A percentile compares a stretch with the other conserved stretches of the same genome.
These are phyloP conservation scores for Brettanomyces anomalus DNA, from an alignment of 805 yeast species.

Conservation along the genomic window DNA sequence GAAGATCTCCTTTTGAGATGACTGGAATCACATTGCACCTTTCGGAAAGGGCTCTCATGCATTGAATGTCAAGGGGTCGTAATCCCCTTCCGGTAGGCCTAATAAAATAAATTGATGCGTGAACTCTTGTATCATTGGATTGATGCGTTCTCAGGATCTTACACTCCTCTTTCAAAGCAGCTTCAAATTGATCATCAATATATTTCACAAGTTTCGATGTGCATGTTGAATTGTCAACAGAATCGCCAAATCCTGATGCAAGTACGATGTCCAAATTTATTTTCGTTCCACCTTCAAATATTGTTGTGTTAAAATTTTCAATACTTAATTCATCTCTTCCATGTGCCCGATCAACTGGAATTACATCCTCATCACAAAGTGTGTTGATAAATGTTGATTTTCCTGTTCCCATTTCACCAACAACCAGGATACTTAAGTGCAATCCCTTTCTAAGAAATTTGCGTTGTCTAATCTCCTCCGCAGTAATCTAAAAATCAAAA, in stretches of 20 bases:
- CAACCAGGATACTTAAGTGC: conserved; percentile 38
- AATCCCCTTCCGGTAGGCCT: conserved; percentile 61
- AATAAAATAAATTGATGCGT: conserved; percentile 77
- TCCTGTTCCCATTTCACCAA: conserved; percentile 59
- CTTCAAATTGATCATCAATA: conserved; percentile 69
- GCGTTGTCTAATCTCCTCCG: conserved; percentile 29
- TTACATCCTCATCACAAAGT: conserved; percentile 48
- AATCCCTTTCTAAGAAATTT: conserved; percentile 43
- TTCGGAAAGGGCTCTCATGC: conserved; percentile 56
- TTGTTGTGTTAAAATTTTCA: conserved; percentile 26
- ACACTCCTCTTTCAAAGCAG: conserved; percentile 66
- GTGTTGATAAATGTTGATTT: conserved; percentile 77
- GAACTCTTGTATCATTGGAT: conserved; percentile 62
- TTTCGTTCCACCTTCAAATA: conserved; percentile 39
- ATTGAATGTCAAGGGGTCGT: conserved; percentile 58
- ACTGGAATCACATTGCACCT: conserved; percentile 79
- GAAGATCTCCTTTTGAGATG: conserved; percentile 69
- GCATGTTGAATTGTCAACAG: conserved; percentile 50
- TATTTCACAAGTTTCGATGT: conserved; percentile 56
- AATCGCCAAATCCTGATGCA: conserved; percentile 68
- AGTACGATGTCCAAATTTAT: conserved; percentile 53
- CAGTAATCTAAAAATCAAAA: conserved; percentile 10
- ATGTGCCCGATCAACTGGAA: conserved; percentile 31
- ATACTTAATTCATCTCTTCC: conserved; percentile 12
- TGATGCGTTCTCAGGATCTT: conserved; percentile 36